phyloP scores from a whole-genome alignment of 2,329 filamentous ascomycete genomes.

The Pseudophaeomoniella oleicola region DNA sequence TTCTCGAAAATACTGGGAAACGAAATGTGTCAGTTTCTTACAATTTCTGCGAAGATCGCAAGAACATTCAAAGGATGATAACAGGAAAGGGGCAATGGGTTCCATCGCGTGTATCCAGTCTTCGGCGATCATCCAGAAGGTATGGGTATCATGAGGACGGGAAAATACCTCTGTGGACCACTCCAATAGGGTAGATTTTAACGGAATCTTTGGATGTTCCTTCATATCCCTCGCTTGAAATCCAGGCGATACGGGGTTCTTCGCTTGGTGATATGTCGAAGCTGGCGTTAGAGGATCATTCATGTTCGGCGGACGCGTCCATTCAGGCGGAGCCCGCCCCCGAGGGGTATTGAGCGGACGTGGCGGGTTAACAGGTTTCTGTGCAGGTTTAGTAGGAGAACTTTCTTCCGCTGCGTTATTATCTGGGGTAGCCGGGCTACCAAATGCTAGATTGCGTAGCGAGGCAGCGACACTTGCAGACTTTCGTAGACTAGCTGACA shows the following conservation, averaged over 20 bases:
- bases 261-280: slow-evolving; percentile 61
- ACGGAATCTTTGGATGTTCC: slow-evolving; percentile 50
- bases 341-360: slow-evolving; percentile 23
- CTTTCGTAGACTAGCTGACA: slow-evolving; percentile 44
- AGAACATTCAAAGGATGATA: neutral
- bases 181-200: slow-evolving; percentile 73
- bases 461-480: slow-evolving; percentile 52
- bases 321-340: slow-evolving; percentile 40
- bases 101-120: slow-evolving; percentile 7
- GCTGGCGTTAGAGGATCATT: slow-evolving; percentile 52
- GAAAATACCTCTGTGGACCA: slow-evolving; percentile 66
- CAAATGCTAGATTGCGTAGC: slow-evolving; percentile 46
- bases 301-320: slow-evolving; percentile 57
- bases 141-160: slow-evolving; percentile 6
- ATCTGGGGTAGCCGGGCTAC: slow-evolving; percentile 23
- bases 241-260: slow-evolving; percentile 63
- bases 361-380: slow-evolving; percentile 12
- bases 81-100: neutral
- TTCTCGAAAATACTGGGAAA: slow-evolving; percentile 69
- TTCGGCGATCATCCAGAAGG: neutral
- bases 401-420: slow-evolving; percentile 14
- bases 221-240: slow-evolving; percentile 50
- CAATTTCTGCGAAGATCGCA: slow-evolving; percentile 8
- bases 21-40: slow-evolving; percentile 12
- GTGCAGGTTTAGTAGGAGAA: slow-evolving; percentile 14